Evolutionary conservation across 306 rosid species (phyloP).

Genomic region (Cyamopsis tetragonoloba): DNA sequence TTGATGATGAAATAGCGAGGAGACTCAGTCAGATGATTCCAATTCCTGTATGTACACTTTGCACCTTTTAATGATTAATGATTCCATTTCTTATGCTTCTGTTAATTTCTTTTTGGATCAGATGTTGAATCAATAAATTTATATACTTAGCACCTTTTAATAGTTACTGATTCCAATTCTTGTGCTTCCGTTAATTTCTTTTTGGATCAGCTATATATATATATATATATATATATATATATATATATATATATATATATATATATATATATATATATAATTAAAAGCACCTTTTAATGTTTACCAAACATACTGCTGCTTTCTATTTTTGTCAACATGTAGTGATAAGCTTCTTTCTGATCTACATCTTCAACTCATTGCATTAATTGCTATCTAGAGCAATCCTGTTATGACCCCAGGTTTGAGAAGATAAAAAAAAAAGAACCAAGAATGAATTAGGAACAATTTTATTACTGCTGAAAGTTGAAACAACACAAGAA

Average conservation of each 20-base stretch:
- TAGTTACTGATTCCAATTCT: too few relatives aligned
- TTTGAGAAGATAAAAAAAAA: too few relatives aligned
- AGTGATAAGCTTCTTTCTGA: conserved; percentile 1
- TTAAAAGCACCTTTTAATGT: neutral
- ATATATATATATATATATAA: neutral
- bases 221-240: neutral
- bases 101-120: neutral
- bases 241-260: neutral
- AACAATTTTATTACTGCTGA: too few relatives aligned
- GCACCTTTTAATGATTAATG: too few relatives aligned
- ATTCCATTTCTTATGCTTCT: neutral
- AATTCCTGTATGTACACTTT: conserved; percentile 57
- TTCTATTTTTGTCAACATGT: conserved; percentile 11
- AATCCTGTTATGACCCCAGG: too few relatives aligned
- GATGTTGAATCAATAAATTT: neutral
- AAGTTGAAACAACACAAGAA: too few relatives aligned
- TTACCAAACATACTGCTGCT: neutral
- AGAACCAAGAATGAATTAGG: too few relatives aligned
- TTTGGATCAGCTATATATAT: neutral
- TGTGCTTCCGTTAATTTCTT: conserved; percentile 1
- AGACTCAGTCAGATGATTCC: conserved; percentile 60
- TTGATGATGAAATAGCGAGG: conserved; percentile 58
- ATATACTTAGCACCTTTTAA: neutral
- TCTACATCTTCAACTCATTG: neutral
- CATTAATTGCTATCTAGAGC: neutral